Base-by-base conservation (phyloP, 306 rosid genomes). In the Hippophae gyantsensis region DNA sequence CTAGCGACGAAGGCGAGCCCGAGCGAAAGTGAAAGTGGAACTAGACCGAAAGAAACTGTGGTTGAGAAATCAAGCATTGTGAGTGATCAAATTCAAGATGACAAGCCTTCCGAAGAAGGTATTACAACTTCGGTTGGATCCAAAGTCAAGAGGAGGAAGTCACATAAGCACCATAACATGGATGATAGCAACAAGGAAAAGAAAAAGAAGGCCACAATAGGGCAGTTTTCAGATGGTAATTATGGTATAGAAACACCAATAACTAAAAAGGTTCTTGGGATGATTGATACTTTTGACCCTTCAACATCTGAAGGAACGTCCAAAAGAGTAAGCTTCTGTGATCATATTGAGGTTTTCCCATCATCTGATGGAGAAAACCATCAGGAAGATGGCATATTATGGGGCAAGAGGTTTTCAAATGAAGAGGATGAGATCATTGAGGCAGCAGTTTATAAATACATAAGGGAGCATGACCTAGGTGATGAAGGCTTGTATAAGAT, bases 371-470 rank as follows among this genome's bases (percentile, higher is more conserved):
- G 26, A 25, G 58, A 67, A 9, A 47, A 66, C 6, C 14, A 46
- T 47, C 11, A 60, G 8, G 64, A 50, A 25, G 56, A 62, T 27
- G 71, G 41, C 44, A 46, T 72, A 47, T 57, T 76, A 46, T 74
- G 50, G 38, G 95, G 90, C 48, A 81, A 79, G 72, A 58, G 95
- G 69, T 89, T 58, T 73, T 76, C 90, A 43, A 42, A 12, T n/a
- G 86, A 89, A 75, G 97, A 89, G 73, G 93, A 89, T 44, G 72
- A 74, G 74, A 68, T 55, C 50, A 42, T 89, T 54, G 62, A 71
- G 74, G 53, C 63, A 54, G 75, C 97, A 60, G 79, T 84, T 72
- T 62, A 52, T 2, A 50, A 58, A 43, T 89, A 84, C 73, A 71
- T 89, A 61, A 63, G 73, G 46, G 66, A 63, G 68, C 83, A 74